Evolutionary conservation across 352 stramenopile species (phyloP).

Genomic region (Globisporangium rhizosaccharum): DNA sequence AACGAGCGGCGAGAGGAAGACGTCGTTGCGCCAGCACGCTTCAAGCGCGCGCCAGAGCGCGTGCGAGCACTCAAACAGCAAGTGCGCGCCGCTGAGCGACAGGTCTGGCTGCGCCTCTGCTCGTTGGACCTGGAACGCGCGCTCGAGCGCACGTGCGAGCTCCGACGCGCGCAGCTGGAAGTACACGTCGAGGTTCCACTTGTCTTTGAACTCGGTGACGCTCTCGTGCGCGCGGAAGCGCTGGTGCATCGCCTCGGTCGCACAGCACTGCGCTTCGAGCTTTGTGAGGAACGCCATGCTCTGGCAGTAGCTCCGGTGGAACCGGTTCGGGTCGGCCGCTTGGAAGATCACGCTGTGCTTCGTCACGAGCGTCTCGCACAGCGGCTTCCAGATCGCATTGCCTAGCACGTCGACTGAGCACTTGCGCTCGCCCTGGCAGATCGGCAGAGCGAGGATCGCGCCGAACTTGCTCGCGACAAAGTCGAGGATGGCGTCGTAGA

Average conservation of each 20-base stretch:
- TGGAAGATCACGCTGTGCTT: slow-evolving; percentile 84
- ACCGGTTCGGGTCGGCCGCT: slow-evolving; percentile 64
- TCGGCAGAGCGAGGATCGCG: slow-evolving; percentile 42
- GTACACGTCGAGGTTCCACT: slow-evolving; percentile 88
- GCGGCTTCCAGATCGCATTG: slow-evolving; percentile 78
- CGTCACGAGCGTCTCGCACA: slow-evolving; percentile 53
- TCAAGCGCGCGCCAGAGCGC: slow-evolving; percentile 39
- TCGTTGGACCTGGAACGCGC: slow-evolving; percentile 35
- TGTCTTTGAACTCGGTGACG: slow-evolving; percentile 77
- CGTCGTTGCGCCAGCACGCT: slow-evolving; percentile 51
- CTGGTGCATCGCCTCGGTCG: slow-evolving; percentile 43
- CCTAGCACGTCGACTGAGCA: slow-evolving; percentile 73
- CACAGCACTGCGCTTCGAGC: slow-evolving; percentile 53
- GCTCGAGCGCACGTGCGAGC: slow-evolving; percentile 42
- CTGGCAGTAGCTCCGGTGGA: slow-evolving; percentile 78
- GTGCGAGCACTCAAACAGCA: slow-evolving; percentile 49
- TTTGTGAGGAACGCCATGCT: slow-evolving; percentile 64
- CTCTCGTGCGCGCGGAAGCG: slow-evolving; percentile 71
- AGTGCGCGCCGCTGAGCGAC: slow-evolving; percentile 10
- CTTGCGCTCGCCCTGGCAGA: slow-evolving; percentile 66
- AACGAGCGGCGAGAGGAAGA: slow-evolving; percentile 54
- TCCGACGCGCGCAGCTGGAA: slow-evolving; percentile 71
- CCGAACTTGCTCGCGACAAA: slow-evolving; percentile 73
- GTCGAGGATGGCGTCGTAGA: slow-evolving; percentile 69
- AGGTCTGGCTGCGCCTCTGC: slow-evolving; percentile 16